phyloP scores from a whole-genome alignment of 2,329 filamentous ascomycete genomes.

The Colletotrichum sp. region DNA sequence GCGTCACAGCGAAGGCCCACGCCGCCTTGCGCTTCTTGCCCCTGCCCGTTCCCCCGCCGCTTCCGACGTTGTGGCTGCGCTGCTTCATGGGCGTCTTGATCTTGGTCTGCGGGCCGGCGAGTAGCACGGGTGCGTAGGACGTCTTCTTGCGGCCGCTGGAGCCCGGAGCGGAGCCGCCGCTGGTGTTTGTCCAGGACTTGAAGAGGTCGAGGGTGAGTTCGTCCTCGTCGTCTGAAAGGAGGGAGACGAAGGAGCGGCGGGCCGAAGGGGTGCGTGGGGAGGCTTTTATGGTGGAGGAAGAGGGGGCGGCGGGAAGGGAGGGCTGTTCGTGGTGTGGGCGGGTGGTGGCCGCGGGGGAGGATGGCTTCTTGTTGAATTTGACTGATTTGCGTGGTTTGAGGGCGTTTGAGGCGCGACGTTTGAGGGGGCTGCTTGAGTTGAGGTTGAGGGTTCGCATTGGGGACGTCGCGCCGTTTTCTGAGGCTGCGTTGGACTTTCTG shows the following conservation, averaged over 20 bases:
- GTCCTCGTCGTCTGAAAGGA: slow-evolving; percentile 43
- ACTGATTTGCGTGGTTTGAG: neutral
- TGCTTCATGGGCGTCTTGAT: slow-evolving; percentile 11
- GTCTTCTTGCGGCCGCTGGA: neutral
- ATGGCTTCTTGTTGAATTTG: neutral
- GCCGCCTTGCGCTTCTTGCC: slow-evolving; percentile 10
- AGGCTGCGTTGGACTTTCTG: neutral
- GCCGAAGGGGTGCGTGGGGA: slow-evolving; percentile 26
- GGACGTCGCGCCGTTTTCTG: neutral
- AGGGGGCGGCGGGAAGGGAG: neutral
- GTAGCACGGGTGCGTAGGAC: neutral
- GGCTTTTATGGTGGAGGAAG: neutral
- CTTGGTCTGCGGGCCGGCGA: neutral
- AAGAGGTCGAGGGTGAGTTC: slow-evolving; percentile 40
- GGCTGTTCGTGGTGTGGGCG: neutral
- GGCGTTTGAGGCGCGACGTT: neutral
- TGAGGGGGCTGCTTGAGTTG: neutral
- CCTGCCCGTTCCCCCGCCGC: neutral
- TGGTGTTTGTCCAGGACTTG: slow-evolving; percentile 24
- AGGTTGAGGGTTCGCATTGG: neutral
- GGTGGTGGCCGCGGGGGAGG: neutral
- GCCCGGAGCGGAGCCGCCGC: neutral
- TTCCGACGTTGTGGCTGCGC: neutral
- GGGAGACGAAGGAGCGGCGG: slow-evolving; percentile 45
- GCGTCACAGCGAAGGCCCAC: slow-evolving; percentile 10